Evolutionary conservation across 2,329 filamentous ascomycete species (phyloP), one percentile per base, ranked within the genome.

Genomic region (Fusarium anguioides): DNA sequence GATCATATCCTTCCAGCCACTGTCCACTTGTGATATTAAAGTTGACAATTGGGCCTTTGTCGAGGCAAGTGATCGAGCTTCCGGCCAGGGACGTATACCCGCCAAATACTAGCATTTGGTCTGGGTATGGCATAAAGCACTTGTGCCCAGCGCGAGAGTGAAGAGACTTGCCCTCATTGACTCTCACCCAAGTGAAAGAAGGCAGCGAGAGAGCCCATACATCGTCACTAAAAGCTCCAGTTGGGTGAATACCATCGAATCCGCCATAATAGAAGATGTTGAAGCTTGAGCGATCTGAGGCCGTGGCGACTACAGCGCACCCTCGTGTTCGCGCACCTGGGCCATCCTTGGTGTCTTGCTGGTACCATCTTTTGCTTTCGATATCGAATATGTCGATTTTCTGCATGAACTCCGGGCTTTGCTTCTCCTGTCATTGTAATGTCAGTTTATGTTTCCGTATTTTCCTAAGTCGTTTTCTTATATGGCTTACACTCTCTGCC

Each of bases 211-310:
- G 81, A 21, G 94, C 89, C 91, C 91, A 96, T 75, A 95, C 90
- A 44, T 92, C 91, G 61, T 93, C 88, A 52, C 76, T 82, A 66
- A 82, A 86, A 17, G 75, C 61, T 1, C 77, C 60, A 0, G 41
- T 49, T 0, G 60, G 26, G 55, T 83, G 58, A 8, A 88, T 67
- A 0, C 86, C 87, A 57, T 87, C 79, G 72, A 91, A 94, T 0
- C 93, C 93, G 17, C 91, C 93, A 70, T 93, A 96, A 79, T 92
- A 93, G 81, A 95, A 94, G 47, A 96, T 89, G 74, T 94, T 94
- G 77, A 90, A 92, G 59, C 89, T 93, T 12, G 90, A 91, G 31
- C 82, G 83, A 73, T 94, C 91, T 41, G 87, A 82, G 15, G 92
- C 89, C 0, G 87, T 82, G n/a, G 87, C 91, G 3, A 93, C 87